These are phyloP conservation scores for Eimeria necatrix DNA, from an alignment of 169 alveolate genomes.

Conservation along the genomic window DNA sequence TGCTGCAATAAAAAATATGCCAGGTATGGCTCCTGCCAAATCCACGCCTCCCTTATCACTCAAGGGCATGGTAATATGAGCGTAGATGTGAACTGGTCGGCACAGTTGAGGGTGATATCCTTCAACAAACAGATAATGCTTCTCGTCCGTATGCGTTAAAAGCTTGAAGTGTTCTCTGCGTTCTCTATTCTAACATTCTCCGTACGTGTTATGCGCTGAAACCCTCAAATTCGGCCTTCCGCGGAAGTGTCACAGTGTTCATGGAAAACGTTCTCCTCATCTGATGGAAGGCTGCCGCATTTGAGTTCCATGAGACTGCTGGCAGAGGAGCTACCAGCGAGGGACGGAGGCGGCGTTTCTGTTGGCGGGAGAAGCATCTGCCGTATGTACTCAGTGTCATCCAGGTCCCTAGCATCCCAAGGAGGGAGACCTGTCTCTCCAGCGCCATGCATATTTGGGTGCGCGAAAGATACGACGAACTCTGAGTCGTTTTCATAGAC, in stretches of 20 bases:
- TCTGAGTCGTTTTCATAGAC: constrained; percentile 65
- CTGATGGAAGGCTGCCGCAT: neutral
- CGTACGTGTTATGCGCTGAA: neutral
- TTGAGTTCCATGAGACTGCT: neutral
- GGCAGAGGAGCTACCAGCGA: constrained; percentile 36
- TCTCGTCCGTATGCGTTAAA: no score
- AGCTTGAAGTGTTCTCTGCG: no score
- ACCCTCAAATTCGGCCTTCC: neutral
- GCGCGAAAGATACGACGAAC: constrained; percentile 33
- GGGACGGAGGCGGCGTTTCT: constrained; percentile 14
- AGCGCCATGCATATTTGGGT: neutral
- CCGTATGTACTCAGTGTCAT: constrained; percentile 16
- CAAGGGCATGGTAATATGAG: no score
- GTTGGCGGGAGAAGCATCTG: constrained; percentile 24
- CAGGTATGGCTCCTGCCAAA: no score
- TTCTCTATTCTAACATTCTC: no score
- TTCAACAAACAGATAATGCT: no score
- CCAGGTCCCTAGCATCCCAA: constrained; percentile 60
- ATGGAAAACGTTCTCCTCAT: constrained; percentile 4
- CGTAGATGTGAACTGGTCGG: no score
- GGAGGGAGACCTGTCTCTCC: neutral
- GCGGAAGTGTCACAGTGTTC: neutral
- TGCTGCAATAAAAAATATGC: no score
- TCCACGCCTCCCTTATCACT: no score
- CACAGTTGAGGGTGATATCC: no score